Evolutionary conservation across 768 basidiomycete species (phyloP).

Genomic region (Naganishia onofrii): DNA sequence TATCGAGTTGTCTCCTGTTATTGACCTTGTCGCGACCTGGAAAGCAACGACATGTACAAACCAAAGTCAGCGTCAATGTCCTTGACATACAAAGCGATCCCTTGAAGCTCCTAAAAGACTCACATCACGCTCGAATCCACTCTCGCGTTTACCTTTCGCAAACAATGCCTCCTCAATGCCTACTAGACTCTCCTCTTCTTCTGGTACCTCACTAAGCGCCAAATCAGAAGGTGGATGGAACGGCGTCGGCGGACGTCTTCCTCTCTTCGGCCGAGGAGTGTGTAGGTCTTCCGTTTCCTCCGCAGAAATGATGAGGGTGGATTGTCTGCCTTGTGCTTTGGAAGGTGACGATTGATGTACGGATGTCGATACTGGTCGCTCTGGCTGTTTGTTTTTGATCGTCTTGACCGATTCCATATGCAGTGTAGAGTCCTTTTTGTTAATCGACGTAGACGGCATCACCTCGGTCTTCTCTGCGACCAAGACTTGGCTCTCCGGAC

Average conservation of each 20-base stretch:
- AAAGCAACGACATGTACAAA: neutral
- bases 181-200: neutral
- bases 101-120: neutral
- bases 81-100: neutral
- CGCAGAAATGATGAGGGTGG: neutral
- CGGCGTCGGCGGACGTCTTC: conserved; percentile 7
- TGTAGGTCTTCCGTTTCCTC: too few species aligned
- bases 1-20: neutral
- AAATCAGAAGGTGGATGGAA: conserved; percentile 1
- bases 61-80: too few species aligned
- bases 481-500: neutral
- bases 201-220: neutral
- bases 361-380: too few species aligned
- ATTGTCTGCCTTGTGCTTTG: neutral
- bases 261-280: neutral
- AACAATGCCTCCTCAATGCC: neutral
- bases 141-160: neutral
- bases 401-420: too few species aligned
- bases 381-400: too few species aligned
- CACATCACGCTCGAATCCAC: neutral
- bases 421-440: too few species aligned
- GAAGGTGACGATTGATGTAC: neutral
- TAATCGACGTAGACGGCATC: neutral
- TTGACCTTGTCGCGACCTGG: neutral
- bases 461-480: neutral